phyloP scores from a whole-genome alignment of 129 eudicot genomes.

The Solidago caesia region DNA sequence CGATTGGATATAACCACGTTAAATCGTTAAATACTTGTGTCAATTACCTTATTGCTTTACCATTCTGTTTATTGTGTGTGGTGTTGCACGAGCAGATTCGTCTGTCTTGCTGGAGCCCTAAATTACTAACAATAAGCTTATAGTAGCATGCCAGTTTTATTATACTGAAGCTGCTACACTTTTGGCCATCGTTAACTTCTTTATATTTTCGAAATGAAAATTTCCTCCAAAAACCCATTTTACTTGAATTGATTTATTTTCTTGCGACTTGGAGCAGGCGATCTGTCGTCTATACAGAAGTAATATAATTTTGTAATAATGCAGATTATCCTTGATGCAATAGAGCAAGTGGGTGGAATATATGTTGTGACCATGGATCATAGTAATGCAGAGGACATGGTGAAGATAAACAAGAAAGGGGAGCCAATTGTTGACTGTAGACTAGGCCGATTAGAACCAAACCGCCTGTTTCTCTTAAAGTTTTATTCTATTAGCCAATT shows the following conservation, averaged over 20 bases:
- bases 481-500: too few relatives aligned
- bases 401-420: slow-evolving; percentile 85
- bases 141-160: not conserved
- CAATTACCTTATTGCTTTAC: too few relatives aligned
- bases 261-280: too few relatives aligned
- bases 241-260: too few relatives aligned
- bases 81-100: too few relatives aligned
- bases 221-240: not conserved
- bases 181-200: not conserved
- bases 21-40: too few relatives aligned
- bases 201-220: not conserved
- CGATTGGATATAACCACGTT: too few relatives aligned
- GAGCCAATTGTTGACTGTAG: slow-evolving; percentile 71
- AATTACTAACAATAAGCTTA: not conserved
- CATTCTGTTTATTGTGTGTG: too few relatives aligned
- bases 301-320: slow-evolving; percentile 5
- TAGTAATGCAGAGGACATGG: slow-evolving; percentile 98
- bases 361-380: slow-evolving; percentile 85
- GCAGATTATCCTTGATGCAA: slow-evolving; percentile 77
- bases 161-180: not conserved
- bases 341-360: slow-evolving; percentile 86
- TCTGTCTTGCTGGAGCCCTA: too few relatives aligned
- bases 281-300: not conserved
- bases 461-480: too few relatives aligned
- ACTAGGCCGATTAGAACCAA: too few relatives aligned